Conservation (phyloP, 805 yeast species). For the Saturnispora diversa region DNA sequence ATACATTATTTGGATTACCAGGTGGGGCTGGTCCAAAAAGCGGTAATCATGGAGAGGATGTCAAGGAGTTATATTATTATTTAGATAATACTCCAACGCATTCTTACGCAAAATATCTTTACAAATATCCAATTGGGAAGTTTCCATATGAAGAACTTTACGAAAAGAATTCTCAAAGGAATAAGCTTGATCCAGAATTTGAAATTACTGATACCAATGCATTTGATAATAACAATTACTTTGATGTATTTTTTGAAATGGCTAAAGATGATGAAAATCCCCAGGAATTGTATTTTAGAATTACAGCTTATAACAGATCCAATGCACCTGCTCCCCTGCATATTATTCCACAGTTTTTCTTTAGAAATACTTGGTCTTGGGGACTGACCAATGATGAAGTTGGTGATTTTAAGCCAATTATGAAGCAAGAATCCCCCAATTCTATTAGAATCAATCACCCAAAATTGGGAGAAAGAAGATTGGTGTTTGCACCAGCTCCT, state of each 20-base stretch:
- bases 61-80: constrained; percentile 76
- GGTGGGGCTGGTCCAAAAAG: constrained; percentile 63
- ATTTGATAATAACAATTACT: constrained; percentile 65
- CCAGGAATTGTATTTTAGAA: constrained; percentile 71
- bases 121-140: constrained; percentile 83
- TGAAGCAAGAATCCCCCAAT: constrained; percentile 35
- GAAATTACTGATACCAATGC: constrained; percentile 78
- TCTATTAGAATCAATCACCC: constrained; percentile 56
- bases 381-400: constrained; percentile 37
- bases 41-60: constrained; percentile 96
- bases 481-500: constrained; percentile 78
- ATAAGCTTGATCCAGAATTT: constrained; percentile 63
- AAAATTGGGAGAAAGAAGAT: constrained; percentile 57
- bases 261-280: constrained; percentile 78
- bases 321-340: constrained; percentile 82
- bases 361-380: constrained; percentile 95
- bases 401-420: constrained; percentile 36
- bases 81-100: constrained; percentile 90
- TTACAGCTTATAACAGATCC: constrained; percentile 83
- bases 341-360: constrained; percentile 73
- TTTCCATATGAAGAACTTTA: constrained; percentile 76
- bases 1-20: constrained; percentile 69
- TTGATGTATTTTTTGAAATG: constrained; percentile 83
- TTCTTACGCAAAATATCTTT: constrained; percentile 82
- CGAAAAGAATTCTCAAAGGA: constrained; percentile 55